Base-by-base conservation (phyloP, 176 grass and related monocot genomes). In the Tillandsia leiboldiana region DNA sequence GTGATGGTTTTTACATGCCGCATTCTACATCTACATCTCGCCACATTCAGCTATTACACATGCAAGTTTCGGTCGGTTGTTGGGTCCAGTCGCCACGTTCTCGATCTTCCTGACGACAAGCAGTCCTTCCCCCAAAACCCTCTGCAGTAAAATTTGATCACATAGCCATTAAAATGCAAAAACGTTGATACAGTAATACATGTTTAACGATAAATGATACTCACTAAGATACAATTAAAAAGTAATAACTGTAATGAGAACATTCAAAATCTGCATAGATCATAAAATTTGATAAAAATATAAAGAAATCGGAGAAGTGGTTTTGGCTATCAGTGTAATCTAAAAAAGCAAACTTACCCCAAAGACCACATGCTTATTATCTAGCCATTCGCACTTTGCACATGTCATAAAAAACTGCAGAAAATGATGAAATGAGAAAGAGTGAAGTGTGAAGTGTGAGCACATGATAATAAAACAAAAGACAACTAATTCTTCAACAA, bases 331-430 rank as follows among this genome's bases (percentile, higher is more conserved):
- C 13, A 81, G 53, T 64, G 20, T 50, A 59, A 50, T 15, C 49
- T 9, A 62, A 58, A 14, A 48, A 42, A 80, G 49, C 3, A 61
- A 68, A 73, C 89, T 84, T 80, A 99, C 89, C 86, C 94, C 94
- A 71, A 99, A 93, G 53, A 99, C 87, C 49, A 99, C 82, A 73
- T 99, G 94, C 72, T 99, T 99, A 77, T 90, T 99, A 76, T 99
- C 89, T 73, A 99, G 84, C 94, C 94, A 99, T 59, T 93, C 94
- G 70, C 94, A 99, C 78, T 99, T 99, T 61, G 87, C 94, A 80
- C 94, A 99, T 70, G 89, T 93, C 75, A 90, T 57, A 81, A 95
- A 95, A 79, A 95, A 95, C 91, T 95, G 84, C 73, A 88, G 68
- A 5, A 50, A 77, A 11, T 7, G 33, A 42, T 42, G 83, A 29